A percentile compares a stretch with the other conserved stretches of the same genome.
phyloP scores from a whole-genome alignment of 805 yeast genomes.

The Wickerhamiella azymoides region DNA sequence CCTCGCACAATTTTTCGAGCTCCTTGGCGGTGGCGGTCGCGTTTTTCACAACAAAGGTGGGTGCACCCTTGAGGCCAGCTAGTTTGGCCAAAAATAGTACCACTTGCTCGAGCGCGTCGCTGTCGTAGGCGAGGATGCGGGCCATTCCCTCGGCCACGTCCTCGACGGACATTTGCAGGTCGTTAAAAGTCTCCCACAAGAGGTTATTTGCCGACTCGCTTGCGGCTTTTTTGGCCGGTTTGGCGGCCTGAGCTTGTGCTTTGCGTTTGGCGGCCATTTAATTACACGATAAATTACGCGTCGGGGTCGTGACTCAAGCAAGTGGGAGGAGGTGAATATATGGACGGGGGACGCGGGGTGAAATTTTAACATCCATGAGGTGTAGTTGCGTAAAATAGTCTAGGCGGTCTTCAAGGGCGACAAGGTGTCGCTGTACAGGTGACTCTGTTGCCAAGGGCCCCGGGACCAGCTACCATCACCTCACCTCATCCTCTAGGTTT shows the following conservation, averaged over 20 bases:
- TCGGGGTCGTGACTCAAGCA: background rate
- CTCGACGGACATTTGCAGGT: constrained; percentile 13
- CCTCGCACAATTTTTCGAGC: background rate
- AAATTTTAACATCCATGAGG: too few relatives aligned
- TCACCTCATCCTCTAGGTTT: too few relatives aligned
- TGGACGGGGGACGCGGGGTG: too few relatives aligned
- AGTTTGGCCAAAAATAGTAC: constrained; percentile 9
- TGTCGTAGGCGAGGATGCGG: constrained; percentile 16
- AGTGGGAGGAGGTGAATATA: background rate
- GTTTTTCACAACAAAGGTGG: background rate
- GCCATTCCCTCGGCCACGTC: constrained; percentile 15
- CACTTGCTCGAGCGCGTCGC: constrained; percentile 15
- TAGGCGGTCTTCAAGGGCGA: too few relatives aligned
- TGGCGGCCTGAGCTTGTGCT: background rate
- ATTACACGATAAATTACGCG: background rate
- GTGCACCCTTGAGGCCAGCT: constrained; percentile 12
- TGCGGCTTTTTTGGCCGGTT: background rate
- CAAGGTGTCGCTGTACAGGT: too few relatives aligned
- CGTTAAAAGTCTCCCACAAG: constrained; percentile 13
- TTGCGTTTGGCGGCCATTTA: background rate
- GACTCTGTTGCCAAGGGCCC: too few relatives aligned
- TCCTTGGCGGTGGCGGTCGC: background rate
- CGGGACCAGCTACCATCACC: too few relatives aligned
- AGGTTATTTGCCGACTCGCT: background rate
- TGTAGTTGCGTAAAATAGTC: too few relatives aligned